phyloP scores from a whole-genome alignment of 106 monocot genomes.

The Dendrobium officinale region DNA sequence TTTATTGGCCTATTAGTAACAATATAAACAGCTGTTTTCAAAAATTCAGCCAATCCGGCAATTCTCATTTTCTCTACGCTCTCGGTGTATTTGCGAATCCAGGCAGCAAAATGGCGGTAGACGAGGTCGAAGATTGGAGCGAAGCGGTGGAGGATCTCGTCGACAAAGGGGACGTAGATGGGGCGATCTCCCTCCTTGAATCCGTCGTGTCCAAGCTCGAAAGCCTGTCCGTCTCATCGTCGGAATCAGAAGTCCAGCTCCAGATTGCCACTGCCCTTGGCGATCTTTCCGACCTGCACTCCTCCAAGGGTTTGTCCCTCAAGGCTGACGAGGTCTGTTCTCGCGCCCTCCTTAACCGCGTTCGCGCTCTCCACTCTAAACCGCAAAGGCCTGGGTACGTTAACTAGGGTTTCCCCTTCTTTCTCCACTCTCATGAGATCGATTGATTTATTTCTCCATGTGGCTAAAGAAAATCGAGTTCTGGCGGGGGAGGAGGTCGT shows the following conservation, averaged over 20 bases:
- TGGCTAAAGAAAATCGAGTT: conserved; percentile 8
- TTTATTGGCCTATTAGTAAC: no score
- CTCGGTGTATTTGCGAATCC: background rate
- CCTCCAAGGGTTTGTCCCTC: conserved; percentile 31
- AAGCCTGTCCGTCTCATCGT: background rate
- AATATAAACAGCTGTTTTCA: background rate
- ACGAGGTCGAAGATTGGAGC: conserved; percentile 28
- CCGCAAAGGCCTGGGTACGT: background rate
- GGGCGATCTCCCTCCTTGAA: conserved; percentile 45
- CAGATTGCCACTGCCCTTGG: conserved; percentile 33
- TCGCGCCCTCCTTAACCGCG: conserved; percentile 26
- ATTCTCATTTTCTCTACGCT: background rate
- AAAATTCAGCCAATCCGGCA: background rate
- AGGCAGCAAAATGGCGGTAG: background rate
- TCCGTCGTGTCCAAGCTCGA: conserved; percentile 26
- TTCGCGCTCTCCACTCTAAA: background rate
- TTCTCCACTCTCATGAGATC: background rate
- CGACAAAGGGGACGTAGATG: conserved; percentile 46
- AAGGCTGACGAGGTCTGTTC: conserved; percentile 49
- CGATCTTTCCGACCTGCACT: conserved; percentile 50
- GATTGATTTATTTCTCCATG: background rate
- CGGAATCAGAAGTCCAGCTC: conserved; percentile 10
- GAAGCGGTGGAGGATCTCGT: conserved; percentile 49
- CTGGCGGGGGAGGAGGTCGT: background rate
- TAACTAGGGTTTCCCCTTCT: background rate